Percentiles rank a stretch among this genome's conserved stretches.
Conservation (phyloP, 805 yeast species). For the Candida maesae region DNA sequence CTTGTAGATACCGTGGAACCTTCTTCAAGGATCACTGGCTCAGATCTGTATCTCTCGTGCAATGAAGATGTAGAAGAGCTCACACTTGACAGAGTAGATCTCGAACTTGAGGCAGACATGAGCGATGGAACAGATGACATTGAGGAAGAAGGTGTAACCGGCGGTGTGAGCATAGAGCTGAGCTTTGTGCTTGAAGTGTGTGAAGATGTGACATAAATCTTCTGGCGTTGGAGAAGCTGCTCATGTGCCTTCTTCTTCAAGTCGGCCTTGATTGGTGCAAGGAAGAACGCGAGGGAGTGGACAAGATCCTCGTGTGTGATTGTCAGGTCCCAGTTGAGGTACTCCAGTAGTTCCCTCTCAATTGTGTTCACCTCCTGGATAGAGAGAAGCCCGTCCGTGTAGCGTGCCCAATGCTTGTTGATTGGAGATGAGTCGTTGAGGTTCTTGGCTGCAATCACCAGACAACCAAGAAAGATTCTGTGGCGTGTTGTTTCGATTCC, state of each 20-base stretch:
- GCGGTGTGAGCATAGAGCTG: slow-evolving; percentile 14
- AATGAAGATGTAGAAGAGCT: slow-evolving; percentile 20
- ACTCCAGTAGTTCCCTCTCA: slow-evolving; percentile 80
- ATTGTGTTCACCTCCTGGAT: slow-evolving; percentile 83
- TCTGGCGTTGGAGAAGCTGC: slow-evolving; percentile 25
- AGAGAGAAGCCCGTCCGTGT: slow-evolving; percentile 80
- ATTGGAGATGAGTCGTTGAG: slow-evolving; percentile 92
- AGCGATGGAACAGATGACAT: slow-evolving; percentile 33
- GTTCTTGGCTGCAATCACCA: slow-evolving; percentile 88
- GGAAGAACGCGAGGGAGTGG: slow-evolving; percentile 67
- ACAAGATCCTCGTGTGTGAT: slow-evolving; percentile 69
- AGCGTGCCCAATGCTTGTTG: slow-evolving; percentile 93
- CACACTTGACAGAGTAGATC: slow-evolving; percentile 32
- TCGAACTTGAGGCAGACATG: slow-evolving; percentile 38
- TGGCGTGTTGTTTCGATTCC: slow-evolving; percentile 94
- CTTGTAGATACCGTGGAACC: slow-evolving; percentile 11
- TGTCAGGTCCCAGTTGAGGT: slow-evolving; percentile 81
- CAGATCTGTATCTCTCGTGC: slow-evolving; percentile 10
- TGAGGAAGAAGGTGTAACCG: slow-evolving; percentile 26
- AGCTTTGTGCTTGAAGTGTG: slow-evolving; percentile 16
- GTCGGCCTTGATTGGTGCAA: slow-evolving; percentile 61
- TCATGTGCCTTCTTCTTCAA: slow-evolving; percentile 23
- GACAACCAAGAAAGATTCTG: slow-evolving; percentile 83
- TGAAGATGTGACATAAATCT: slow-evolving; percentile 20
- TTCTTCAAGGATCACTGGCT: slow-evolving; percentile 9